Evolutionary conservation across 192 early-diverging fungal genomes (phyloP), one percentile per base, ranked within the genome.

Genomic region (Coemansia sp.): DNA sequence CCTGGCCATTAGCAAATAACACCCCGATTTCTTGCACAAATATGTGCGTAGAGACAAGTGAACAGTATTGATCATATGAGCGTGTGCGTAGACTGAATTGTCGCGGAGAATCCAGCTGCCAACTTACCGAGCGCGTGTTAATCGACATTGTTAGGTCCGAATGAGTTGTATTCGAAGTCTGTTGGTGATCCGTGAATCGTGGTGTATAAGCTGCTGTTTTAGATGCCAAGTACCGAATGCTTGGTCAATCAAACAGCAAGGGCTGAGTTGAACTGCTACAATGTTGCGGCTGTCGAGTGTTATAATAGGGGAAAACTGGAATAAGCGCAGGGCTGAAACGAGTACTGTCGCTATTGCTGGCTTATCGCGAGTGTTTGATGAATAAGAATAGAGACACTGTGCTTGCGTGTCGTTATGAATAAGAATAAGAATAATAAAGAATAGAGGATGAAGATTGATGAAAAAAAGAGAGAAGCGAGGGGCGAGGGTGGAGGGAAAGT

Each of bases 61-160:
- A 45, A 11, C 42, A 45, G 16, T 45, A 14, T 11, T 7, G 42
- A 45, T 45, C 42, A 45, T 45, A 11, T 45, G 42, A 45, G 8
- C 2, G 2, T 14, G 16, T 16, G 16, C 42, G 5, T 3, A 45
- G 42, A n/a, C 42, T 14, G 12, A 45, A 45, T 45, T 45, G 42
- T 14, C 2, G 5, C 12, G 5, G 16, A 3, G 42, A 3, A 45
- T 45, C 42, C 42, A 10, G 8, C 10, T 29, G 51, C 25, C 51
- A 66, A 73, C 71, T 73, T 73, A 73, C 71, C 54, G 65, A 61
- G 48, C 69, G 69, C 18, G 62, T 52, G 31, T 71, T 33, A 8
- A 48, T 48, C 34, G 57, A 18, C 69, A 71, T 71, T 58, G 58
- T 36, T 30, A 4, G 48, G 60, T 30, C 16, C 56, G 64, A 14